Evolutionary conservation across 2,329 filamentous ascomycete genomes (phyloP), one percentile per base, ranked within the genome.

Genomic region (Alternaria postmessia): DNA sequence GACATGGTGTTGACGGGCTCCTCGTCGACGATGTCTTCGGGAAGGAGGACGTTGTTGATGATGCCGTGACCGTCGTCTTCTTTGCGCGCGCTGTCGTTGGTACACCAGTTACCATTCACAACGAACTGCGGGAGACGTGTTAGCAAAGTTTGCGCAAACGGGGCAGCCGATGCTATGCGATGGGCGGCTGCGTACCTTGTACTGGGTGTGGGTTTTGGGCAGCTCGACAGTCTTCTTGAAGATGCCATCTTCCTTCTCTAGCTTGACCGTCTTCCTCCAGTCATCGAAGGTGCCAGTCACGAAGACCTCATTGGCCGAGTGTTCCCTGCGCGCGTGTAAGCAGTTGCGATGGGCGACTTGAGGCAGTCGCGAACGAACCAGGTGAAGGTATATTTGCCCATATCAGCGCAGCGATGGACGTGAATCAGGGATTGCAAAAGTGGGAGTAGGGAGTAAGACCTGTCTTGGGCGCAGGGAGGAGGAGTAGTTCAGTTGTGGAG

Each of bases 211-310:
- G 65, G 49, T 81, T 56, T 87, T 83, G 51, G 90, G 84, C 34
- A 98, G 84, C 54, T 87, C 83, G 61, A 99, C 93, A 34, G 88
- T 87, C 84, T 97, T 97, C 80, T 91, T 85, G 80, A 96, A 96
- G 71, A 85, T 72, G 65, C 79, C 78, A 75, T 86, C 91, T 41
- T 88, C 85, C 82, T 92, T 93, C 48, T 93, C 89, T 59, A 99
- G 86, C 83, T 91, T 87, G 78, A 94, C 87, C 57, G 88, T 93
- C 85, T 95, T 94, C 69, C 87, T 86, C 95, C 95, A 99, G 82
- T 92, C 87, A 81, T 98, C 94, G 78, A 98, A 98, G 65, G 92
- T 94, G 77, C 95, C 95, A 41, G 94, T 98, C 71, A 98, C 95
- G 80, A 91, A 94, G 79, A 98, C 94, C 77, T 96, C 91, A 69